Percentiles rank a stretch among this genome's conserved stretches.
Evolutionary conservation across 495 filamentous ascomycete genomes (phyloP).

Genomic region (Annulohypoxylon stygium): DNA sequence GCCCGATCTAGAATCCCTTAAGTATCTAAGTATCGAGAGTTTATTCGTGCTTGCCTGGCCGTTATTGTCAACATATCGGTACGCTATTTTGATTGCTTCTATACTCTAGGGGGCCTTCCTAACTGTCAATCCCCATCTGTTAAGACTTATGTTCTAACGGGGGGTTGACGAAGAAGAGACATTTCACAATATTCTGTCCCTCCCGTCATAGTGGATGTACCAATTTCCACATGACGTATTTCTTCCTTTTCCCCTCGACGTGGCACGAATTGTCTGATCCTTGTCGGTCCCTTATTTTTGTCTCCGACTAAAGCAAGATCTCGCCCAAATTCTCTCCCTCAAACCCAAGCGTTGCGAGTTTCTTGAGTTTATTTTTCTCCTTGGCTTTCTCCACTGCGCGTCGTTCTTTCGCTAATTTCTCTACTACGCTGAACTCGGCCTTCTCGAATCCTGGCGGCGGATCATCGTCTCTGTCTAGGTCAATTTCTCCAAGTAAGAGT

Average conservation of each 20-base stretch:
- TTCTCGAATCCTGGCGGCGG: conserved; percentile 76
- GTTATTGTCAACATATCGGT: conserved; percentile 1
- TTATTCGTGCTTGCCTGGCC: conserved; percentile 1
- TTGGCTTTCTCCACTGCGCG: conserved; percentile 73
- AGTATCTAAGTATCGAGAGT: conserved; percentile 4
- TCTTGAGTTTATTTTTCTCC: conserved; percentile 77
- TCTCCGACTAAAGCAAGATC: conserved; percentile 69
- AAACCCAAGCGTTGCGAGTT: conserved; percentile 81
- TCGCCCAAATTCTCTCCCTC: conserved; percentile 88
- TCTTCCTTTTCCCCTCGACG: conserved; percentile 5
- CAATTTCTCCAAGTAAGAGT: conserved; percentile 90
- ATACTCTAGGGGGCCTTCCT: conserved; percentile 8
- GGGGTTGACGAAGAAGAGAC: conserved; percentile 52
- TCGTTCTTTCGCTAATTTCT: conserved; percentile 77
- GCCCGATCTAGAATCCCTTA: background rate
- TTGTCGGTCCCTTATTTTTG: background rate
- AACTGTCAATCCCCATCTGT: background rate
- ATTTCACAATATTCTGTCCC: conserved; percentile 86
- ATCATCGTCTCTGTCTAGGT: conserved; percentile 94
- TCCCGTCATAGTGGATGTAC: conserved; percentile 30
- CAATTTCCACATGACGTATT: conserved; percentile 16
- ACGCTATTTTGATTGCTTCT: conserved; percentile 17
- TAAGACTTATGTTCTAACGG: conserved; percentile 4
- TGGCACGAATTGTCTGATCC: background rate
- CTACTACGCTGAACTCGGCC: conserved; percentile 76